A percentile compares a stretch with the other conserved stretches of the same genome.
Evolutionary conservation across 257 asterid species (phyloP).

Genomic region (Nicotiana paniculata): DNA sequence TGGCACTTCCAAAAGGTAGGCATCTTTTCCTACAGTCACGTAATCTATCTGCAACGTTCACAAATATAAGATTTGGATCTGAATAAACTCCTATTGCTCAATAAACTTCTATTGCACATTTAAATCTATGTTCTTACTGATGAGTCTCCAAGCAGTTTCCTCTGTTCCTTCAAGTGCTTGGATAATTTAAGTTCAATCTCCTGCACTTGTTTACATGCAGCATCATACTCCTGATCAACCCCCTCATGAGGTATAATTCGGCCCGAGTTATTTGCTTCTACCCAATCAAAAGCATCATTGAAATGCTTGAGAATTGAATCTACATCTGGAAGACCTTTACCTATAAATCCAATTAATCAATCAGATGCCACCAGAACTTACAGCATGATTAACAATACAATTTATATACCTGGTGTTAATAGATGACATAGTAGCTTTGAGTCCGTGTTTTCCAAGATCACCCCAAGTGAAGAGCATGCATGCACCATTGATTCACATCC

Average conservation of each 20-base stretch:
- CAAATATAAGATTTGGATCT: background rate
- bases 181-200: constrained; percentile 57
- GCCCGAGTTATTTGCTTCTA: constrained; percentile 84
- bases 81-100: background rate
- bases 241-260: constrained; percentile 91
- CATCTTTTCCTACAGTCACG: constrained; percentile 81
- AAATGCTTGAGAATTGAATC: constrained; percentile 53
- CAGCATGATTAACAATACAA: constrained; percentile 7
- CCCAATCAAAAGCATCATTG: constrained; percentile 96
- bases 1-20: constrained; percentile 90
- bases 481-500: constrained; percentile 72
- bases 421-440: constrained; percentile 64
- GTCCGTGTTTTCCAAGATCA: constrained; percentile 46
- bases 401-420: constrained; percentile 54
- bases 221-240: constrained; percentile 84
- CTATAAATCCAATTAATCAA: constrained; percentile 30
- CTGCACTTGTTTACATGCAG: constrained; percentile 62
- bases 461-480: constrained; percentile 68
- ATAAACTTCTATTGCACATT: background rate
- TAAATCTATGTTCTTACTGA: constrained; percentile 48
- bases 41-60: constrained; percentile 49
- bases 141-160: constrained; percentile 65
- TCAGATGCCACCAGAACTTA: constrained; percentile 25
- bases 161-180: constrained; percentile 81
- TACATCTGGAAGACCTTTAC: constrained; percentile 61